Percentiles rank a stretch among this genome's conserved stretches.
These are phyloP conservation scores for Manihot esculenta DNA, from an alignment of 441 rosid species.

Conservation along the genomic window DNA sequence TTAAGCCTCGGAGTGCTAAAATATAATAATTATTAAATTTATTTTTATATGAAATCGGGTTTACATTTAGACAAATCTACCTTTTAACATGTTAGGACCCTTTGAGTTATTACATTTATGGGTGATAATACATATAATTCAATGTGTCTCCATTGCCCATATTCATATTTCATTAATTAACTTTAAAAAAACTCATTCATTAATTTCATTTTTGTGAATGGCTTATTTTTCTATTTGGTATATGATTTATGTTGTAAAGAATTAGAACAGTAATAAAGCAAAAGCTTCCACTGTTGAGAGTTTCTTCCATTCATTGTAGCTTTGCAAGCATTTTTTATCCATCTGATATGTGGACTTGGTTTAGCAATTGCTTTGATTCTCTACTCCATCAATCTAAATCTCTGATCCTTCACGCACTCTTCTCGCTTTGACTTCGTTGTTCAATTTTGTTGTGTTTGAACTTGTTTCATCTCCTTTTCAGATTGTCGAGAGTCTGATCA, in stretches of 20 bases:
- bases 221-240: too few relatives aligned
- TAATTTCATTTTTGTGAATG: too few relatives aligned
- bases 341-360: constrained; percentile 39
- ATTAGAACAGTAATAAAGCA: not conserved
- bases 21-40: too few relatives aligned
- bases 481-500: constrained; percentile 41
- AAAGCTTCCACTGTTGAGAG: not conserved
- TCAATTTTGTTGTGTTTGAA: not conserved
- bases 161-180: not conserved
- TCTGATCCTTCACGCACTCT: constrained; percentile 58
- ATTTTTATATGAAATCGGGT: too few relatives aligned
- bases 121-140: not conserved
- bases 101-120: not conserved
- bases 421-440: not conserved
- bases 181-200: too few relatives aligned
- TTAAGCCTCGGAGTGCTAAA: too few relatives aligned
- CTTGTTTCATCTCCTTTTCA: constrained; percentile 5
- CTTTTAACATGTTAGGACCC: not conserved
- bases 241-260: too few relatives aligned
- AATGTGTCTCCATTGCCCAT: not conserved
- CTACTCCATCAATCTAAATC: constrained; percentile 46
- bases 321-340: constrained; percentile 26
- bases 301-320: constrained; percentile 18
- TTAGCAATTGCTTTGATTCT: constrained; percentile 41
- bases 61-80: too few relatives aligned